Evolutionary conservation across 768 basidiomycete species (phyloP), one percentile per base, ranked within the genome.

Genomic region (Mycena chlorophos): DNA sequence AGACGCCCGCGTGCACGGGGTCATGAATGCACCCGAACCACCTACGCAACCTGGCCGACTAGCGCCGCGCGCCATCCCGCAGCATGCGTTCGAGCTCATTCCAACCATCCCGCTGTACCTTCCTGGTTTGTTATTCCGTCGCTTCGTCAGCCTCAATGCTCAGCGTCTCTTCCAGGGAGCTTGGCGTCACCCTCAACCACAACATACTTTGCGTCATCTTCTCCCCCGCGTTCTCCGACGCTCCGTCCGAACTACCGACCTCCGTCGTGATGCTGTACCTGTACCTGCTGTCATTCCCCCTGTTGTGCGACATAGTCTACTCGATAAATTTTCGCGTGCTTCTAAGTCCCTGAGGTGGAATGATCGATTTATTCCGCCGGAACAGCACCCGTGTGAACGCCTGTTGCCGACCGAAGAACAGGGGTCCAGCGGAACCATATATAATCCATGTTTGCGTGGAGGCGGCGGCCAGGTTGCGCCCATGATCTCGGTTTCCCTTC

Each of bases 1-100:
- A 63, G 92, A 95, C 59, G 85, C 91, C 2, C 84, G 87, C 28
- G 87, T 96, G 16, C 94, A 96, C 60, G 90, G 86, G 5, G 91
- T 94, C 25, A 93, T 93, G 87, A 86, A 86, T 42, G 77, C 81
- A 2, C 73, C 74, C 1, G 79, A 78, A 16, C 61, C 73, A 26
- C 75, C 83, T 0, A 61, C 69, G 4, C 70, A 72, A 29, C 66
- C 77, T 20, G 73, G 71, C 10, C 69, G 69, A 20, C 72, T 71
- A 0, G 65, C 67, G 27, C 65, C 75, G 22, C 80, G 84, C 16
- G 79, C 82, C 22, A 73, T 87, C 17, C 83, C 82, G 4, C 89
- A 90, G 59, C 84, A 86, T 57, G 87, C 90, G 22, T 88, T 89
- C 61, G 88, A 91, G 69, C 80, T 93, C 20, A 83, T 90, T 16